Evolutionary conservation across 2,329 filamentous ascomycete genomes (phyloP), one percentile per base, ranked within the genome.

Genomic region (Coniella vitis): DNA sequence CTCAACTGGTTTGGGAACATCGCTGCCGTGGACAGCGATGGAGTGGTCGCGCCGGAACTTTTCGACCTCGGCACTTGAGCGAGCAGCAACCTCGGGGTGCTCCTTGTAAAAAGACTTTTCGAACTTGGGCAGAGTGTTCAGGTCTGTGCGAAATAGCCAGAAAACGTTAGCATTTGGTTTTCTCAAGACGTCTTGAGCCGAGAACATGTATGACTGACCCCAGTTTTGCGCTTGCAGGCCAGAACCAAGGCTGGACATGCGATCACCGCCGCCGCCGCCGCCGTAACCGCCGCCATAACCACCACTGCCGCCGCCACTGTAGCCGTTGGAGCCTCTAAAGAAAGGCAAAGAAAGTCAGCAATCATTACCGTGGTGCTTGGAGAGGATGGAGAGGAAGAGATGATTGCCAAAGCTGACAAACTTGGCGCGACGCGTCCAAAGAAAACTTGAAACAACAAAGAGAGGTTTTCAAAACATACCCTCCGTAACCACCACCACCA

Each of bases 71-170:
- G 80, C 79, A 37, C 79, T 67, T 12, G 88, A 83, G 63, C 93
- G 87, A 61, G 69, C 75, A 54, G 82, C 70, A 53, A 98, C 91
- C 52, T 81, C 81, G 29, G 84, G 78, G 65, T 93, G 84, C 72
- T 97, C 93, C 75, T 97, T 95, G 81, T 98, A 98, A 74, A 98
- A 98, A 8, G 87, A 90, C 73, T 98, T 98, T 68, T 98, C 93
- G 72, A 98, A 98, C 71, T 97, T 97, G 60, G 93, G 91, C 39
- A 98, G 65, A 7, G 83, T 68, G 62, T 68, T 75, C 47, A 93
- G 61, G 65, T 98, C 93, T 93, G 57, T 17, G 16, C n/a, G 5
- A 22, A 20, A 51, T n/a, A n/a, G n/a, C n/a, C n/a, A n/a, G n/a
- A 64, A 61, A 65, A 60, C 10, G 10, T 49, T 54, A 38, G 52